Evolutionary conservation across 2,329 filamentous ascomycete species (phyloP), one percentile per base, ranked within the genome.

Genomic region (Neonectria faginata): DNA sequence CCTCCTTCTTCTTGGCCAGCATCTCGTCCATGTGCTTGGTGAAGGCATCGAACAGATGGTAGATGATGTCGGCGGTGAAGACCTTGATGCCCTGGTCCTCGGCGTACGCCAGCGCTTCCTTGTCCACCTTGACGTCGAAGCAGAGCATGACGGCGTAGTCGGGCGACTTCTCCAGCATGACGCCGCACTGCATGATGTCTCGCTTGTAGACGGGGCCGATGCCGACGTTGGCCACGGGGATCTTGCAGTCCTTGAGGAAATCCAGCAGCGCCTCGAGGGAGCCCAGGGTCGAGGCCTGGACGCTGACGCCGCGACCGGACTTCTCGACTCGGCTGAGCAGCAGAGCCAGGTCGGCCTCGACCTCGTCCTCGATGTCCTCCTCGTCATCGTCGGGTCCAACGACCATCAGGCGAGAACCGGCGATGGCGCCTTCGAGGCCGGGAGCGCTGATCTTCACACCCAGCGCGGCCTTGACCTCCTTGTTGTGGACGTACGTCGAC

Each of bases 61-160:
- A 99, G 76, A 99, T 99, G 74, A 99, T 99, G 80, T 99, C 95
- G 3, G 97, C 96, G 3, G 93, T 97, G 84, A 99, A 99, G 74
- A 99, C 92, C 85, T 97, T 98, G 82, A 99, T 92, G 56, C 94
- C 94, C 67, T 97, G 90, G 62, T 98, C 94, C 18, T 97, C 93
- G 11, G 96, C 96, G 74, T 98, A 97, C 10, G 88, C 86, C 70
- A 91, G 89, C 0, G 96, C 96, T 77, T 99, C 96, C 80, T 97
- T 98, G 82, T 99, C 96, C 16, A 99, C 93, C 84, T 97, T 98
- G 82, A 99, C 96, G 79, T 99, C 97, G 86, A 99, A 99, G 80
- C 96, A 98, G 55, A 99, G 89, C 96, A 99, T 99, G 78, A 98
- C 93, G n/a, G 96, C 96, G 73, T 91, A 97, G 77, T 99, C 94